Percentiles rank a stretch among this genome's conserved stretches.
Evolutionary conservation across 345 rosid genomes (phyloP).

Genomic region (Brassica cretica): DNA sequence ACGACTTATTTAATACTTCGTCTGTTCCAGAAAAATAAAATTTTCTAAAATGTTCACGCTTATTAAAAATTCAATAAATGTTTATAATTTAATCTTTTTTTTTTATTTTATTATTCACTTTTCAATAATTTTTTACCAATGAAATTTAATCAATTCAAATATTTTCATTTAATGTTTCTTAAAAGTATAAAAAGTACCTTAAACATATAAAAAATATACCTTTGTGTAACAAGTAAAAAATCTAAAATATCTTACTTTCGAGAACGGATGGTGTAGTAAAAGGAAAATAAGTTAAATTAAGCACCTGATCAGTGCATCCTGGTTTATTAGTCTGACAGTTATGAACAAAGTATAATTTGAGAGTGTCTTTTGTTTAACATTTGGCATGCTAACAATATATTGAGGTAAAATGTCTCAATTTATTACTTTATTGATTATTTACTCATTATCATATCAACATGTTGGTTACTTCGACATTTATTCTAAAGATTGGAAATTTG

Average conservation of each 20-base stretch:
- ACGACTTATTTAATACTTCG: neutral
- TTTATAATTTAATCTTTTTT: too few relatives aligned
- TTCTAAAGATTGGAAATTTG: neutral
- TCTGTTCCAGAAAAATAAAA: too few relatives aligned
- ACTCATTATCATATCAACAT: neutral
- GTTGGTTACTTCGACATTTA: neutral
- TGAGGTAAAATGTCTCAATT: slow-evolving; percentile 8
- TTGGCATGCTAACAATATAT: neutral
- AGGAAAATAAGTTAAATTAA: neutral
- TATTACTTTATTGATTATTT: neutral
- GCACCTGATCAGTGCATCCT: slow-evolving; percentile 22
- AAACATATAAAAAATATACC: too few relatives aligned
- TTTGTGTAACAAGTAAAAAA: too few relatives aligned
- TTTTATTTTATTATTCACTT: too few relatives aligned
- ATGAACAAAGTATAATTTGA: neutral
- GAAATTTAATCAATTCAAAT: too few relatives aligned
- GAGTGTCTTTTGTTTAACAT: neutral
- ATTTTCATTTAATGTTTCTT: too few relatives aligned
- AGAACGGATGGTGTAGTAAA: neutral
- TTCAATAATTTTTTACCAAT: too few relatives aligned
- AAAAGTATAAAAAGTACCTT: too few relatives aligned
- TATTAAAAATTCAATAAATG: too few relatives aligned
- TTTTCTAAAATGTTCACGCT: too few relatives aligned
- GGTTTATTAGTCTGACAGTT: slow-evolving; percentile 7
- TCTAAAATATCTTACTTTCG: too few relatives aligned